phyloP scores from a whole-genome alignment of 371 early-diverging fungal species.

The Capillidium rhysosporum region DNA sequence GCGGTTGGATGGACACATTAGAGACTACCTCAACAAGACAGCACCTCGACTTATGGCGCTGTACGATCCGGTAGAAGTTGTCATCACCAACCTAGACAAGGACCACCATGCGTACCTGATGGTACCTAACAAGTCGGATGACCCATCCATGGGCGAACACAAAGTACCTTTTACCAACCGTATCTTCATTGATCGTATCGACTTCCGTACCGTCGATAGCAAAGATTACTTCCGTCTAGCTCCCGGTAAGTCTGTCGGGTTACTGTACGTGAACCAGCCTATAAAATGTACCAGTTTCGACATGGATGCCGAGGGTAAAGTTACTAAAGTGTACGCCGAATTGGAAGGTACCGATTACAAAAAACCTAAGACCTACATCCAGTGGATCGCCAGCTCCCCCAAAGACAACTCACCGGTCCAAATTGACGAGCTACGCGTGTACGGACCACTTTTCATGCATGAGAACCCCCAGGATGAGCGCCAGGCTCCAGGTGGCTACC shows the following conservation, averaged over 20 bases:
- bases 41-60: constrained; percentile 87
- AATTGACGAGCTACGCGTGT: constrained; percentile 66
- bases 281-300: constrained; percentile 66
- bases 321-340: no score
- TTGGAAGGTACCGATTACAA: constrained; percentile 21
- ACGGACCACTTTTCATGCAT: constrained; percentile 75
- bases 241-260: constrained; percentile 83
- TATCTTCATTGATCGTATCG: constrained; percentile 85
- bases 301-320: constrained; percentile 28
- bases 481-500: constrained; percentile 70
- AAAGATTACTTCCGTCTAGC: constrained; percentile 90
- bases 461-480: constrained; percentile 64
- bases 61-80: constrained; percentile 73
- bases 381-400: constrained; percentile 88
- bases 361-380: constrained; percentile 95
- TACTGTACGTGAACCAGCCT: constrained; percentile 64
- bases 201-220: constrained; percentile 82
- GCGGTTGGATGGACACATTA: constrained; percentile 86
- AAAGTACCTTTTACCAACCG: constrained; percentile 68
- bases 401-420: constrained; percentile 61
- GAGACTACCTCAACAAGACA: constrained; percentile 82
- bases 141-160: constrained; percentile 62
- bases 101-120: constrained; percentile 46
- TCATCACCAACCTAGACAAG: constrained; percentile 67
- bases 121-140: constrained; percentile 75